Base-by-base conservation (phyloP, 331 rosid species). In the Saraca asoca region DNA sequence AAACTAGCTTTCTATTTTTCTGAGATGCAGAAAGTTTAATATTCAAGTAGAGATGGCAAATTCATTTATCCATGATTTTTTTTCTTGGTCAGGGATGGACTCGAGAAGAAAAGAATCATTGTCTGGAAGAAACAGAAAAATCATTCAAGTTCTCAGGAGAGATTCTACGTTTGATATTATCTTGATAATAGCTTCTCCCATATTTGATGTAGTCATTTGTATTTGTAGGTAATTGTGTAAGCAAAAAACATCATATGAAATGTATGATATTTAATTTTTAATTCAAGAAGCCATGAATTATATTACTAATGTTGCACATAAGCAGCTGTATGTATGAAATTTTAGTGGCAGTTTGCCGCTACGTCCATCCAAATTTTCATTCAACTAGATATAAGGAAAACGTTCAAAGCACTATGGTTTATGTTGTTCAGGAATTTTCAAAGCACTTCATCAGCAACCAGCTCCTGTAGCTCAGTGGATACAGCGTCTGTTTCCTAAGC, bases 71-170 rank as follows among this genome's bases (percentile, higher is more conserved):
- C 58, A 16, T 74, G 54, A 39, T 41, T 66, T 42, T 67, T 77
- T 17, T 38, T 9, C 10, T 9, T 39, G 8, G 43, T 38, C 76
- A 94, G 99, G 85, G 77, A 48, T 94, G 99, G 99, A 85, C 85
- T 11, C 83, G 96, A 58, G 99, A 86, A 80, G 99, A 94, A 81
- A 94, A 94, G 89, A 38, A 94, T 76, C 97, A 83, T 71, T 94
- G 96, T 71, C 66, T 94, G 74, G 99, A 90, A 80, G 99, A 94
- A 83, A 94, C 99, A 0, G 91, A 90, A 71, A 90, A 90, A 72
- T 90, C 99, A 11, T 94, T 94, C 81, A 88, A 86, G 81, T 45
- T 75, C 50, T 94, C 99, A 0, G 99, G 99, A 37, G 97, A 94
- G 58, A 94, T 94, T 79, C 96, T 94, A 16, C 97, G 96, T 58